Conservation (phyloP, 208 protist genomes). For the Crithidia bombi region DNA sequence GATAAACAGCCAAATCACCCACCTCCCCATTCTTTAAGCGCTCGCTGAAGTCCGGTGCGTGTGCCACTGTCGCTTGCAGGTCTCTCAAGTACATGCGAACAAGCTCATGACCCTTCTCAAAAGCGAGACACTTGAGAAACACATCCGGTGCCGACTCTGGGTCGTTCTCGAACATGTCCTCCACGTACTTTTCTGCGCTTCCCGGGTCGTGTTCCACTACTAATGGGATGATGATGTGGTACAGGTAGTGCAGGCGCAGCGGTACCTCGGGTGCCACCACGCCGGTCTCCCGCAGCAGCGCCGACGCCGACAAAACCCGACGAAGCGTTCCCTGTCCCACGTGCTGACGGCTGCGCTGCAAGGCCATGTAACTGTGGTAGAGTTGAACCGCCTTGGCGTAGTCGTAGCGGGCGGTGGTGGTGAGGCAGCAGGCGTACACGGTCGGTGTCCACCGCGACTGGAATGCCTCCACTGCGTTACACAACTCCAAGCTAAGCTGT, state of each 20-base stretch:
- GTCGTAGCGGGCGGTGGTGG: slow-evolving; percentile 56
- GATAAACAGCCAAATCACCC: slow-evolving; percentile 30
- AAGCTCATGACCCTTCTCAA: slow-evolving; percentile 36
- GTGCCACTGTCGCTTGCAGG: neutral
- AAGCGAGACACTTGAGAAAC: slow-evolving; percentile 62
- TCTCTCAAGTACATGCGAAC: slow-evolving; percentile 32
- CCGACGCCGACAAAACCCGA: slow-evolving; percentile 34
- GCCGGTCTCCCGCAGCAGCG: slow-evolving; percentile 30
- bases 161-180: slow-evolving; percentile 70
- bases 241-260: slow-evolving; percentile 56
- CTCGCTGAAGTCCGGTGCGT: neutral
- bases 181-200: slow-evolving; percentile 38
- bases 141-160: slow-evolving; percentile 65
- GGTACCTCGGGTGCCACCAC: slow-evolving; percentile 12
- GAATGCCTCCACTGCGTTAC: slow-evolving; percentile 51
- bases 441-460: slow-evolving; percentile 57
- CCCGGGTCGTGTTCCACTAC: slow-evolving; percentile 57
- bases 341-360: slow-evolving; percentile 9
- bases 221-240: slow-evolving; percentile 81
- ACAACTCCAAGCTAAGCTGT: slow-evolving; percentile 55
- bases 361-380: slow-evolving; percentile 53
- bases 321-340: slow-evolving; percentile 13
- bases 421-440: slow-evolving; percentile 80
- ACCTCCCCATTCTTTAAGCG: neutral
- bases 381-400: slow-evolving; percentile 52